phyloP scores from a whole-genome alignment of 202 grass and related monocot species.

The Elaeis oleifera region DNA sequence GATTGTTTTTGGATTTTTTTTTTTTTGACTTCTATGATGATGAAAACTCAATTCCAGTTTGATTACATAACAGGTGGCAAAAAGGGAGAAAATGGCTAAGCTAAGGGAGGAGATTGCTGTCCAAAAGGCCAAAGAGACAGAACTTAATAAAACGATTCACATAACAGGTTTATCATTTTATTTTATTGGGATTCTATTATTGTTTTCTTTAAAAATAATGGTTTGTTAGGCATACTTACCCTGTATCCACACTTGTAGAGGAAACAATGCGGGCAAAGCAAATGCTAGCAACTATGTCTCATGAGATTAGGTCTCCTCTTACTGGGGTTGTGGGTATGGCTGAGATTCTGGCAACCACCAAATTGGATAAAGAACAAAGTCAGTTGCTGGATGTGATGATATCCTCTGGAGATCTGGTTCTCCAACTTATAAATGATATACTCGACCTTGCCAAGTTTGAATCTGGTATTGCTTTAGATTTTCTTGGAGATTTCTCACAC shows the following conservation, averaged over 20 bases:
- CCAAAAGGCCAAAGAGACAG: constrained; percentile 90
- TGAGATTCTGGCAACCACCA: constrained; percentile 73
- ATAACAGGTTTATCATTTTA: constrained; percentile 50
- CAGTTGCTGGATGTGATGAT: constrained; percentile 90
- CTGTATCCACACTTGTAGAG: constrained; percentile 34
- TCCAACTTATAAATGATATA: constrained; percentile 95
- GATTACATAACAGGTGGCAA: constrained; percentile 39
- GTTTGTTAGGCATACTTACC: neutral
- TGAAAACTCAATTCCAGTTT: constrained; percentile 28
- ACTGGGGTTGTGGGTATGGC: constrained; percentile 90
- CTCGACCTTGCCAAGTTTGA: constrained; percentile 98
- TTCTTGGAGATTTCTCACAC: neutral
- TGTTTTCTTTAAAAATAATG: neutral
- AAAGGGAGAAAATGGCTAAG: constrained; percentile 76
- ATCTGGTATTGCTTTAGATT: constrained; percentile 47
- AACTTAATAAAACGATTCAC: constrained; percentile 78
- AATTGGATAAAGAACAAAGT: constrained; percentile 68
- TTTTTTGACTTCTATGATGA: constrained; percentile 3
- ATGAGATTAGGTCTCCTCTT: constrained; percentile 96
- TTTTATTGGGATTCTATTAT: too few species aligned
- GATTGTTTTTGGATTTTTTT: neutral
- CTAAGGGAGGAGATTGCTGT: constrained; percentile 72
- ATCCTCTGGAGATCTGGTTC: constrained; percentile 93
- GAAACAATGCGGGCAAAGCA: constrained; percentile 97
- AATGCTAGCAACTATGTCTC: constrained; percentile 96